Conservation (phyloP, 257 asterid genomes). For the Paulownia fortunei region DNA sequence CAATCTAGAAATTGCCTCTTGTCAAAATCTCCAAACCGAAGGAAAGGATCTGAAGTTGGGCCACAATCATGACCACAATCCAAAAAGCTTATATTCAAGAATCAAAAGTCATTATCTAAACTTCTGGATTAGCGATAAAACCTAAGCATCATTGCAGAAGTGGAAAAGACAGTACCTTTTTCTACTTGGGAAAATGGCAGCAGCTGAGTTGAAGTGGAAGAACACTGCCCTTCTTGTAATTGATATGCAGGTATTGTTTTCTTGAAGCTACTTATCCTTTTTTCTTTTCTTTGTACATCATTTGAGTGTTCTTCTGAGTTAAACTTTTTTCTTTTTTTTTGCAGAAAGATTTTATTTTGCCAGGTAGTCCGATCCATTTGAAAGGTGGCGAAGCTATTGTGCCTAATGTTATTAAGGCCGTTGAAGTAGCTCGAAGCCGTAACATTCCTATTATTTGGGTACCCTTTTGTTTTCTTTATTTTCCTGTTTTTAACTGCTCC, state of each 20-base stretch:
- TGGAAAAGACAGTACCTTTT: background rate
- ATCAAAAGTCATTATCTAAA: background rate
- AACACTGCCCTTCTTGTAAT: slow-evolving; percentile 81
- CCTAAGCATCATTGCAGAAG: no score
- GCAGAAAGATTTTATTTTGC: slow-evolving; percentile 80
- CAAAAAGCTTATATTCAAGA: no score
- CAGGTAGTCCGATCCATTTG: slow-evolving; percentile 69
- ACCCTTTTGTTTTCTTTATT: background rate
- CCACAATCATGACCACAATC: background rate
- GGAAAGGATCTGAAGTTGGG: background rate
- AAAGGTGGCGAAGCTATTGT: slow-evolving; percentile 73
- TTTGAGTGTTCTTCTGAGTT: background rate
- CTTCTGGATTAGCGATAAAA: background rate
- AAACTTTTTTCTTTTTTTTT: background rate
- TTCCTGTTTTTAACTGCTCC: background rate
- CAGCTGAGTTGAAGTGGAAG: slow-evolving; percentile 55
- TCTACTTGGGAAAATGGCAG: slow-evolving; percentile 51
- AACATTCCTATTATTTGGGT: slow-evolving; percentile 82
- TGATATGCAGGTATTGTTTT: slow-evolving; percentile 79
- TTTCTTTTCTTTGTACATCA: background rate
- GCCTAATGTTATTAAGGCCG: slow-evolving; percentile 65
- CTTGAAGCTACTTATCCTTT: background rate
- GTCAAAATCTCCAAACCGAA: no score
- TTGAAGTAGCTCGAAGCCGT: slow-evolving; percentile 75
- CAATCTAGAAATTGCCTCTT: no score